Evolutionary conservation across 163 green algal genomes (phyloP).

Genomic region (Scenedesmus sp.): DNA sequence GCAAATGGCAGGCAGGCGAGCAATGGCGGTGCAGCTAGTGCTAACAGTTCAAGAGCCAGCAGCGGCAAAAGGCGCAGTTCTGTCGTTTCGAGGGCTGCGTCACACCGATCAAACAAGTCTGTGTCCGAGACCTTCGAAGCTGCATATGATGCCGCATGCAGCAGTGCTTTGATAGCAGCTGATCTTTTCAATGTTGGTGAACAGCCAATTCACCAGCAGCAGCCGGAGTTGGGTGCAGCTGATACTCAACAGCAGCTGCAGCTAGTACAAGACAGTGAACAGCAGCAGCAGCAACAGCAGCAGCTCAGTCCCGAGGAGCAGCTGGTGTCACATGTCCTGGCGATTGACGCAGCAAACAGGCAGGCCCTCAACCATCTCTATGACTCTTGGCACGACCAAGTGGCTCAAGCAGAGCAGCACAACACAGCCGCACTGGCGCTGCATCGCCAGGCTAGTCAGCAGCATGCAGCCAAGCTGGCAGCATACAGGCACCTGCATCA

Average conservation of each 20-base stretch:
- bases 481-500: not conserved
- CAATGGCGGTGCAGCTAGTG: not conserved
- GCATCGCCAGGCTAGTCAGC: not conserved
- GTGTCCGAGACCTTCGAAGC: not conserved
- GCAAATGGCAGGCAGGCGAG: not conserved
- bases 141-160: slow-evolving; percentile 13
- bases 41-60: not conserved
- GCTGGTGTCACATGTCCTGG: not conserved
- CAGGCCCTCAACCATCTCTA: not conserved
- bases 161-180: not conserved
- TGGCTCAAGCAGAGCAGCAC: slow-evolving; percentile 7
- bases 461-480: slow-evolving; percentile 25
- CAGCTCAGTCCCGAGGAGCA: not conserved
- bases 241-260: not conserved
- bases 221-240: not conserved
- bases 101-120: not conserved
- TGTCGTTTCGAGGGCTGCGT: not conserved
- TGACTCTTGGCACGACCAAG: slow-evolving; percentile 12
- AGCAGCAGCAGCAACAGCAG: slow-evolving; percentile 26
- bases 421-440: slow-evolving; percentile 16
- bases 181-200: not conserved
- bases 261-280: not conserved
- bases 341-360: not conserved
- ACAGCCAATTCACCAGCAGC: not conserved
- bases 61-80: not conserved